These are phyloP conservation scores for Dendrobium catenatum DNA, from an alignment of 106 monocot genomes.

Conservation along the genomic window DNA sequence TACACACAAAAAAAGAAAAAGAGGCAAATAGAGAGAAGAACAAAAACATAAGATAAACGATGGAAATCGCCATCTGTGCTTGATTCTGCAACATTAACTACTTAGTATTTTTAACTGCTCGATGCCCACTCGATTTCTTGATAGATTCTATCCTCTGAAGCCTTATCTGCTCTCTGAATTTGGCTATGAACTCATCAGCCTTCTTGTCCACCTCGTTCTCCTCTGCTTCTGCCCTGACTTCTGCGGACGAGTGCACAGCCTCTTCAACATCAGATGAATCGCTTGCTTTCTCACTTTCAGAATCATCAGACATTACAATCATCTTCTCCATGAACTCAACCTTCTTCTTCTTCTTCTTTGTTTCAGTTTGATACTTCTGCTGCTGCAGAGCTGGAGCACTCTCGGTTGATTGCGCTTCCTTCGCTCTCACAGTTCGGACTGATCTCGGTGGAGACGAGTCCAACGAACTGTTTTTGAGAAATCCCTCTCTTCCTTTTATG, in stretches of 20 bases:
- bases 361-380: constrained; percentile 7
- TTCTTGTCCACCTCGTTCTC: constrained; percentile 91
- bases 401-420: background rate
- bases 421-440: background rate
- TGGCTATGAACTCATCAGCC: constrained; percentile 97
- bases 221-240: constrained; percentile 14
- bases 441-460: background rate
- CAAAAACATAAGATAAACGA: background rate
- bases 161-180: constrained; percentile 94
- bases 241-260: background rate
- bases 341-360: constrained; percentile 13
- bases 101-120: constrained; percentile 6
- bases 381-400: constrained; percentile 24
- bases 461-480: background rate
- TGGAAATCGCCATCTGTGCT: background rate
- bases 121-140: constrained; percentile 56
- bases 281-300: constrained; percentile 1
- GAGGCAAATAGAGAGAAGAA: background rate
- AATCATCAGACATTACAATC: constrained; percentile 27
- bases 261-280: constrained; percentile 3
- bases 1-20: background rate
- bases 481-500: constrained; percentile 13
- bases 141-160: constrained; percentile 87
- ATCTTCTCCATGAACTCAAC: constrained; percentile 24
- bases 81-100: background rate